Evolutionary conservation across 805 yeast genomes (phyloP), one percentile per base, ranked within the genome.

Genomic region (Torulaspora microellipsoides): DNA sequence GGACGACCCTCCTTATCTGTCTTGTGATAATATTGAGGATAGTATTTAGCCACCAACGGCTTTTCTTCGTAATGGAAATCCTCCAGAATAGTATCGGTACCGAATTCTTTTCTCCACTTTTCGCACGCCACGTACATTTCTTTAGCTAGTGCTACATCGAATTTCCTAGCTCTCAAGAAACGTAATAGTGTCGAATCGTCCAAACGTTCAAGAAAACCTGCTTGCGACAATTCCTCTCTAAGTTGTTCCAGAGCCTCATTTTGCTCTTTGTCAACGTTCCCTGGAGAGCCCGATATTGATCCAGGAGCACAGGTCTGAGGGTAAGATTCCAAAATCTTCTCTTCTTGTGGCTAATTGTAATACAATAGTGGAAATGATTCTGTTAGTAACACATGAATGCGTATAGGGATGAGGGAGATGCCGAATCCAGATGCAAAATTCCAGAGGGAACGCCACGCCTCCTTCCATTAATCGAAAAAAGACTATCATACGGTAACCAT

Each of bases 1-100:
- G 99, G 99, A 63, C 99, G 84, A 40, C 99, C 99, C 52, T 93
- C 99, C 59, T 77, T 86, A 67, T 93, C 99, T 28, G 91, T 87
- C 72, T 93, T 90, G 72, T 93, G 98, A 68, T 93, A 93, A 71
- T 90, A 93, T 70, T 90, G 97, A 29, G 99, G 99, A 67, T 93
- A 93, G 67, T 73, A 83, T 61, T 79, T 75, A 48, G 96, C 96
- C 52, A 90, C 96, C 40, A 78, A 66, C 23, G 93, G 85, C 71
- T 93, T 93, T 72, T 93, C 99, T n/a, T 78, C 81, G 70, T 91
- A 93, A 49, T 85, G 81, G 76, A 91, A 93, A 63, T 88, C 96
- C 55, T 75, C 72, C 60, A 93, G 74, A 52, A 93, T 84, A 36
- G 91, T 86, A 68, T 91, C 84, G 29, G 89, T 80, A 49, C 96